These are phyloP conservation scores for Euptelea pleiosperma DNA, from an alignment of 164 flowering plant genomes.

Conservation along the genomic window DNA sequence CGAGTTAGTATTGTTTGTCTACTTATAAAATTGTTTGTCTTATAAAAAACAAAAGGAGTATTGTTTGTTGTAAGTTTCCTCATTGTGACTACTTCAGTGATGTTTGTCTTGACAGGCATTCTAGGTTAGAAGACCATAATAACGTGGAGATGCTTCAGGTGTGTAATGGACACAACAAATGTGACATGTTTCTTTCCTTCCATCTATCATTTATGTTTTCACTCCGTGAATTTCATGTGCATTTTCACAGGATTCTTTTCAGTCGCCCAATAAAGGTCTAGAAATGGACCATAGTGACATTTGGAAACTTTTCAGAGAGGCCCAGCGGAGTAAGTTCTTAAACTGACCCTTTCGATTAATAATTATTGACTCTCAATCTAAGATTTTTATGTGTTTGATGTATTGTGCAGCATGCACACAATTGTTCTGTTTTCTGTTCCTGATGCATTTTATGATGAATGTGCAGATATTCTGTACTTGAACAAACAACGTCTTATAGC, in stretches of 20 bases:
- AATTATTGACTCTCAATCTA: not conserved
- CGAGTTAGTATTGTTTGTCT: slow-evolving; percentile 23
- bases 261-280: slow-evolving; percentile 18
- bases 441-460: slow-evolving; percentile 11
- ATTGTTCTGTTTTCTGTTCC: slow-evolving; percentile 4
- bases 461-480: slow-evolving; percentile 62
- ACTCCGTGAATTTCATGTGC: slow-evolving; percentile 2
- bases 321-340: slow-evolving; percentile 57
- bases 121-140: slow-evolving; percentile 34
- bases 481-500: slow-evolving; percentile 64
- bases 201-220: not conserved
- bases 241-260: slow-evolving; percentile 18
- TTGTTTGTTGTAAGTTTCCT: not conserved
- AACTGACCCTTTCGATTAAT: not conserved
- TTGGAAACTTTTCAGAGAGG: slow-evolving; percentile 67
- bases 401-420: not conserved
- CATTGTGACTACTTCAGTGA: not conserved
- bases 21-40: too few relatives aligned
- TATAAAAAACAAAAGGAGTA: too few relatives aligned
- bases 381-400: slow-evolving; percentile 1
- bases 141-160: slow-evolving; percentile 31
- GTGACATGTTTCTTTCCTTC: not conserved
- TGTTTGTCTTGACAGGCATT: slow-evolving; percentile 6
- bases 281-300: slow-evolving; percentile 36
- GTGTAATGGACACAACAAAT: not conserved